Conservation (phyloP, 192 early-diverging fungal species). For the Pilaira anomala region DNA sequence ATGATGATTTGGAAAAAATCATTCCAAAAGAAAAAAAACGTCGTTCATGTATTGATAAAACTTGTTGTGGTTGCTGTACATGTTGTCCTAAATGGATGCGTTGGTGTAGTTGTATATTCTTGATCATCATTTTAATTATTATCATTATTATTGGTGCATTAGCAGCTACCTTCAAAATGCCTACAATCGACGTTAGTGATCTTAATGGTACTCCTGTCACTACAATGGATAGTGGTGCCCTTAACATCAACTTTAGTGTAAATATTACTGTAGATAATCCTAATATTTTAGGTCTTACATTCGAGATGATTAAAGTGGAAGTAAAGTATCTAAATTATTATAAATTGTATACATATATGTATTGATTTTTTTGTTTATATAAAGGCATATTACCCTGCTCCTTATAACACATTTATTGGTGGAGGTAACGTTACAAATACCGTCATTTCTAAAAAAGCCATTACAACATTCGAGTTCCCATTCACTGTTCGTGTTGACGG, state of each 20-base stretch:
- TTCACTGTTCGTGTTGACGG: slow-evolving; percentile 39
- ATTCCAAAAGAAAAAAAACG: slow-evolving; percentile 5
- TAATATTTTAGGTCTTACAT: slow-evolving; percentile 45
- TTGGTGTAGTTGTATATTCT: slow-evolving; percentile 40
- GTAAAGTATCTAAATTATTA: slow-evolving; percentile 32
- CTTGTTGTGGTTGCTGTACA: slow-evolving; percentile 32
- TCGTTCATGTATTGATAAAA: slow-evolving; percentile 26
- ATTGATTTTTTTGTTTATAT: background rate
- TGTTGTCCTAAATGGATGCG: slow-evolving; percentile 40
- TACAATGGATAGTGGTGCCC: background rate
- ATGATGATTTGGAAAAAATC: slow-evolving; percentile 12
- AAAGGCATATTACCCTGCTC: slow-evolving; percentile 52
- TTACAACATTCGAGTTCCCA: no score
- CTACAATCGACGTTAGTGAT: slow-evolving; percentile 29
- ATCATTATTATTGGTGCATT: slow-evolving; percentile 40
- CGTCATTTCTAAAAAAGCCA: no score
- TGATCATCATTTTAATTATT: slow-evolving; percentile 39
- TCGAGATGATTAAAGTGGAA: slow-evolving; percentile 44
- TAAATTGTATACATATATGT: background rate
- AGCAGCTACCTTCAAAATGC: slow-evolving; percentile 44
- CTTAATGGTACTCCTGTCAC: background rate
- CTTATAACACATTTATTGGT: slow-evolving; percentile 39
- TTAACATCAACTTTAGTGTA: background rate
- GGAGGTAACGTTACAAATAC: slow-evolving; percentile 43
- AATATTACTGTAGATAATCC: slow-evolving; percentile 43